These are phyloP conservation scores for Seminavis robusta DNA, from an alignment of 108 stramenopile species.

Conservation along the genomic window DNA sequence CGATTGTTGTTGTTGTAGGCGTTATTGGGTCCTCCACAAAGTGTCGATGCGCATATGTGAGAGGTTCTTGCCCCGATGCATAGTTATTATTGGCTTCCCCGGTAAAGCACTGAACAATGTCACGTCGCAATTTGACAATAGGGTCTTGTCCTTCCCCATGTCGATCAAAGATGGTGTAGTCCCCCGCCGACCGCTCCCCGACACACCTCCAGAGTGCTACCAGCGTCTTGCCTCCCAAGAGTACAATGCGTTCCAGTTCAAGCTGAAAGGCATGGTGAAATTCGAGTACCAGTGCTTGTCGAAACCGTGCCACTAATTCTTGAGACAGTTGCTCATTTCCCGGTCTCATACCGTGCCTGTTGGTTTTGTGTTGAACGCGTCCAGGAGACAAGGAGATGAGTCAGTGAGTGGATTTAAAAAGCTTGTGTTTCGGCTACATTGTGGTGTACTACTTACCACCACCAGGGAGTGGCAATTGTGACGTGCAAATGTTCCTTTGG, in stretches of 20 bases:
- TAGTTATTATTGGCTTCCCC: conserved; percentile 41
- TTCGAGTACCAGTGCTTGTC: conserved; percentile 45
- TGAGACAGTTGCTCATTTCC: conserved; percentile 40
- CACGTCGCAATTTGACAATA: conserved; percentile 38
- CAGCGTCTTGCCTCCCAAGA: conserved; percentile 51
- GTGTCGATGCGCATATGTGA: conserved; percentile 40
- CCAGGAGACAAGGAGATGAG: not conserved
- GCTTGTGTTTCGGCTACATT: not conserved
- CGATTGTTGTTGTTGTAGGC: not conserved
- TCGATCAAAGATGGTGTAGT: conserved; percentile 34
- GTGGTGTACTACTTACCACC: conserved; percentile 29
- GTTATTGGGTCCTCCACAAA: not conserved
- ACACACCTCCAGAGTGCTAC: conserved; percentile 60
- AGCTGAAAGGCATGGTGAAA: conserved; percentile 58
- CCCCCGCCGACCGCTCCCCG: conserved; percentile 40
- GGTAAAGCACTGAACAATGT: conserved; percentile 57
- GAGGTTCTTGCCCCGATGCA: no score
- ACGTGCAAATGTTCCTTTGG: conserved; percentile 52
- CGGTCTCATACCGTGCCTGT: conserved; percentile 37
- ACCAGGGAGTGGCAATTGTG: conserved; percentile 56
- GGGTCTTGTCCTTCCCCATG: conserved; percentile 50
- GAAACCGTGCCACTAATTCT: conserved; percentile 31
- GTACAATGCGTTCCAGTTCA: conserved; percentile 49
- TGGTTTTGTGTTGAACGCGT: not conserved
- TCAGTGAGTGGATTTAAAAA: not conserved